A percentile compares a stretch with the other conserved stretches of the same genome.
Evolutionary conservation across 1,284 basidiomycete genomes (phyloP).

Genomic region (Agroathelia rolfsii): DNA sequence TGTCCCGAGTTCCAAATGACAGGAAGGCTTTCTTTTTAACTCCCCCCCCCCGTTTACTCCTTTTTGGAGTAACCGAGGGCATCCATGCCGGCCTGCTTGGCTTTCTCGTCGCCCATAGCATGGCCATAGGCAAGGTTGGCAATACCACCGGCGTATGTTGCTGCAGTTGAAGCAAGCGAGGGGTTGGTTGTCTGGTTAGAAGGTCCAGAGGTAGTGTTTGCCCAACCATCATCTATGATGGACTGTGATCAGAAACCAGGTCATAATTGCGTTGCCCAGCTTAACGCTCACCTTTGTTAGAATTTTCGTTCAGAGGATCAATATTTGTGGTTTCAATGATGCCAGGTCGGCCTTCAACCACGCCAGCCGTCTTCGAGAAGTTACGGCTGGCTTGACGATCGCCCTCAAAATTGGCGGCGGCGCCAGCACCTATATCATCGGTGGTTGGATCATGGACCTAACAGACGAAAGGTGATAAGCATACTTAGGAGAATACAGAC

Average conservation of each 20-base stretch:
- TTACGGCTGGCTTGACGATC: constrained; percentile 26
- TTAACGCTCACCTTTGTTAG: constrained; percentile 26
- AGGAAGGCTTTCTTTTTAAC: too few species aligned
- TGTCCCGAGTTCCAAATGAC: too few species aligned
- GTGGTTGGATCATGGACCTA: constrained; percentile 33
- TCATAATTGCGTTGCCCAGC: background rate
- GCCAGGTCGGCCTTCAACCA: constrained; percentile 40
- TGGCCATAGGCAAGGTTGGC: constrained; percentile 30
- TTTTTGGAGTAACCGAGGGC: too few species aligned
- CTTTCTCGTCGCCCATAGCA: constrained; percentile 26
- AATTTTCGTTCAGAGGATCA: constrained; percentile 37
- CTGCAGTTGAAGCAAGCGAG: constrained; percentile 9
- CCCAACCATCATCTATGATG: constrained; percentile 32
- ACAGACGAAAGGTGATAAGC: background rate
- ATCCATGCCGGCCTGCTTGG: constrained; percentile 26
- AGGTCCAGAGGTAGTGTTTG: constrained; percentile 20
- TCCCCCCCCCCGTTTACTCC: too few species aligned
- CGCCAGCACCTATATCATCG: constrained; percentile 30
- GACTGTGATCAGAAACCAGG: background rate
- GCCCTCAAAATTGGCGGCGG: constrained; percentile 27
- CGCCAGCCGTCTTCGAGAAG: constrained; percentile 31
- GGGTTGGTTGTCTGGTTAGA: background rate
- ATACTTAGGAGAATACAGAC: background rate
- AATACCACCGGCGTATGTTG: constrained; percentile 23
- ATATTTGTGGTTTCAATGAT: constrained; percentile 44